Base-by-base conservation (phyloP, 345 rosid species). In the Lumnitzera racemosa region DNA sequence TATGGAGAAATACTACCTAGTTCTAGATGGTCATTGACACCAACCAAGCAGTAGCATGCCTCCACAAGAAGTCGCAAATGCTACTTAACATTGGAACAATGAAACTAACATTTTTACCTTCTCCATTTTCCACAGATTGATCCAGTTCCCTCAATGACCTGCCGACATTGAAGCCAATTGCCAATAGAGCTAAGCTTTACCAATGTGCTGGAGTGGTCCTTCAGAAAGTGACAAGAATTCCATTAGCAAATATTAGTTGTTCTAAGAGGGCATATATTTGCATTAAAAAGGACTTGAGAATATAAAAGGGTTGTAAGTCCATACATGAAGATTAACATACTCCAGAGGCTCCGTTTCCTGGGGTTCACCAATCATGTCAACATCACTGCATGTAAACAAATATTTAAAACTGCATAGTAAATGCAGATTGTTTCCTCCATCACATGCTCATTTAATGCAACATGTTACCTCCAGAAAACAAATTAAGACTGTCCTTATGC, bases 121-220 rank as follows among this genome's bases (percentile, higher is more conserved):
- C 96, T 95, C 99, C 99, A 90, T 74, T 95, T 95, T 65, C 99
- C 99, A 69, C 99, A 90, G 62, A 82, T 65, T 24, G 63, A 59
- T 36, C 43, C 43, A 66, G 74, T 72, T 74, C 80, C 87, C 55
- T 78, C 81, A 49, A 74, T 51, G 31, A 74, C 72, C 69, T 73
- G 79, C 73, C 74, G 79, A 68, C 99, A 95, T 48, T 88, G 98
- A 62, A 95, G 99, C 99, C 98, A 90, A 55, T 86, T 95, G 51
- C 89, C 83, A 47, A 85, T 70, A 61, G 77, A 63, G 67, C 69
- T 60, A 55, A 63, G 66, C 71, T 63, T 78, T 17, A 64, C 64
- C 54, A 63, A 70, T 29, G 62, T 75, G 48, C 59, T 56, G 57
- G 61, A 62, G 66, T 72, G 51, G 61, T 67, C 83, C 97, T 88